Conservation (phyloP, 495 filamentous ascomycete genomes). For the Parmelia sp. region DNA sequence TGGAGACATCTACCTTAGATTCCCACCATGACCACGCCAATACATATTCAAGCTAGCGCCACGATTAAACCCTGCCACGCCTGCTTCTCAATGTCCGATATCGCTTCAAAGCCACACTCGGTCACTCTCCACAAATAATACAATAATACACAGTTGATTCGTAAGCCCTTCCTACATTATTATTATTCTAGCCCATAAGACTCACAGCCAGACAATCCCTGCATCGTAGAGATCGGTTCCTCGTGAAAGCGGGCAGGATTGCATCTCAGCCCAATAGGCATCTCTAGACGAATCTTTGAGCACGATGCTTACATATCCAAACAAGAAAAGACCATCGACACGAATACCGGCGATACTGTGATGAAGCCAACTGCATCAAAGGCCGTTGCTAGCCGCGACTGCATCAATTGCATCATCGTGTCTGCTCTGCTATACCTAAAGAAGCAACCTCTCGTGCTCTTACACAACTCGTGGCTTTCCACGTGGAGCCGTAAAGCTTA, state of each 20-base stretch:
- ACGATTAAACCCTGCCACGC: neutral
- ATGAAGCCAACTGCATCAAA: neutral
- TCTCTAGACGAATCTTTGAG: neutral
- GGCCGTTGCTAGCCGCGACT: neutral
- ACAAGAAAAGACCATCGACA: neutral
- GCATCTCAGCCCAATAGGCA: too few relatives aligned
- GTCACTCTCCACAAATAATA: too few relatives aligned
- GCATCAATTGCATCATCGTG: neutral
- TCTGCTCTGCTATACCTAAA: neutral
- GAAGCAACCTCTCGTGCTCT: neutral
- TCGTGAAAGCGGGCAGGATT: too few relatives aligned
- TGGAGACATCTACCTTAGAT: neutral
- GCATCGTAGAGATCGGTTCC: too few relatives aligned
- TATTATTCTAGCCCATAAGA: too few relatives aligned
- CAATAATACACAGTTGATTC: neutral
- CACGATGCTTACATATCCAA: constrained; percentile 5
- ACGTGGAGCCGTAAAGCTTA: neutral
- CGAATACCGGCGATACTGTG: too few relatives aligned
- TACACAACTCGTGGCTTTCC: neutral
- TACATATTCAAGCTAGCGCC: neutral
- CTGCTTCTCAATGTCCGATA: constrained; percentile 9
- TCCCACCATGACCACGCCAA: neutral
- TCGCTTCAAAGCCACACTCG: constrained; percentile 2
- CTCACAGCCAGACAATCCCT: too few relatives aligned
- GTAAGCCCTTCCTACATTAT: neutral